Percentiles rank a stretch among this genome's conserved stretches.
Conservation (phyloP, 2,329 filamentous ascomycete species). For the Fusarium musae region DNA sequence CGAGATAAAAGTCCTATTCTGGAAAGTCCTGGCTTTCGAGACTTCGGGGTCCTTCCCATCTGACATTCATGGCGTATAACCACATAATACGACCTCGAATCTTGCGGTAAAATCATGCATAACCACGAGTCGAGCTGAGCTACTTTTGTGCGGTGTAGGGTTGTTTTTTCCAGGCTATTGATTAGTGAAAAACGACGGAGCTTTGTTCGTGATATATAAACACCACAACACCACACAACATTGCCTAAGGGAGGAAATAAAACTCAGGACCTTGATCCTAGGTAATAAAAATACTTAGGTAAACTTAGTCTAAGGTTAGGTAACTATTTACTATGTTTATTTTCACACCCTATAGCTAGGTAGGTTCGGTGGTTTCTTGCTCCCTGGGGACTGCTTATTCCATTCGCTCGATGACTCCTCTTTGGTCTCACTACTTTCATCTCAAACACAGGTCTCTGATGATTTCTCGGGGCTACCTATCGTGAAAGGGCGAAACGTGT, state of each 20-base stretch:
- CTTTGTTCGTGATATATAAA: not conserved
- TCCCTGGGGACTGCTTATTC: not conserved
- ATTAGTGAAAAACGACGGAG: not conserved
- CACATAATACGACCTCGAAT: conserved; percentile 9
- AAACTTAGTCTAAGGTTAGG: too few relatives aligned
- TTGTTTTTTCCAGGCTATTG: not conserved
- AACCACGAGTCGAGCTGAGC: not conserved
- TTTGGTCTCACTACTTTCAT: not conserved
- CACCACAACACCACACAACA: not conserved
- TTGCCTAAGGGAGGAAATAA: too few relatives aligned
- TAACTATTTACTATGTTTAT: too few relatives aligned
- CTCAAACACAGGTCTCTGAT: not conserved
- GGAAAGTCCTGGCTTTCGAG: conserved; percentile 6
- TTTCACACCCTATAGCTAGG: too few relatives aligned
- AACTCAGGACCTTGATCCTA: too few relatives aligned
- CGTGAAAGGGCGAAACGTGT: not conserved
- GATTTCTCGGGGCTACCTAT: not conserved
- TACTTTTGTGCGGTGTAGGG: not conserved
- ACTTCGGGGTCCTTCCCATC: conserved; percentile 7
- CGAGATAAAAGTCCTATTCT: conserved; percentile 15
- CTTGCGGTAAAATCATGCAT: not conserved
- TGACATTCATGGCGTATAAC: conserved; percentile 1
- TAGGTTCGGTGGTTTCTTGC: too few relatives aligned
- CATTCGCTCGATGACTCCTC: not conserved
- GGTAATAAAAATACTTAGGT: too few relatives aligned